Evolutionary conservation across 768 basidiomycete genomes (phyloP), one percentile per base, ranked within the genome.

Genomic region (Amyloporia xantha): DNA sequence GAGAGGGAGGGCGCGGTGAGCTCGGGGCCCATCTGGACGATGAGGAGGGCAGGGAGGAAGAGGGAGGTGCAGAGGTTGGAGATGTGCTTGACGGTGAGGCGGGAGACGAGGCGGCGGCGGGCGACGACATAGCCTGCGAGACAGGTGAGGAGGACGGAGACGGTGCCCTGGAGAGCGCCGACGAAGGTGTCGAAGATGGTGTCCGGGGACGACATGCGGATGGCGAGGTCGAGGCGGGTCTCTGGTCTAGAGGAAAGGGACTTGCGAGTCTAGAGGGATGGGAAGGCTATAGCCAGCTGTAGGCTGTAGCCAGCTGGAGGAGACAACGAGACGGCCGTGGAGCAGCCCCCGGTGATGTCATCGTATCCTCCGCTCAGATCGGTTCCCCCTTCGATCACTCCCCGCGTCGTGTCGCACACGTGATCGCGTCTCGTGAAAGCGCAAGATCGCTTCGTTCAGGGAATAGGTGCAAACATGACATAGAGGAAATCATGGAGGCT

Each of bases 31-130:
- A 63, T 65, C 44, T 60, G 50, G 10, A 54, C 59, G 55, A 65
- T 40, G 55, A 65, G 56, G 52, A 65, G 62, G 43, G 57, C 59
- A 19, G 63, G 63, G 36, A 63, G 60, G 56, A 64, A 62, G 48
- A 62, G 47, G 21, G 47, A 49, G 5, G 63, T 54, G 52, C 59
- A 64, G 30, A 64, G 51, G 40, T 48, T 56, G 50, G 61, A 59
- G 37, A 63, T 41, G 37, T 51, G 48, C 20, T 56, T 54, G 13
- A 62, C 59, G 33, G 62, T 60, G 7, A 36, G 12, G 48, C 50
- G 53, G 60, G 57, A 52, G 41, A 64, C 48, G 21, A 48, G 28
- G 25, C 55, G 52, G n/a, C 19, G 42, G 15, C 55, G 57, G 13
- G 56, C 57, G 37, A 52, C 53, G 41, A 53, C 27, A 48, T 59